Percentiles rank a stretch among this genome's conserved stretches.
Evolutionary conservation across 169 alveolate species (phyloP).

Genomic region (Theileria parva): DNA sequence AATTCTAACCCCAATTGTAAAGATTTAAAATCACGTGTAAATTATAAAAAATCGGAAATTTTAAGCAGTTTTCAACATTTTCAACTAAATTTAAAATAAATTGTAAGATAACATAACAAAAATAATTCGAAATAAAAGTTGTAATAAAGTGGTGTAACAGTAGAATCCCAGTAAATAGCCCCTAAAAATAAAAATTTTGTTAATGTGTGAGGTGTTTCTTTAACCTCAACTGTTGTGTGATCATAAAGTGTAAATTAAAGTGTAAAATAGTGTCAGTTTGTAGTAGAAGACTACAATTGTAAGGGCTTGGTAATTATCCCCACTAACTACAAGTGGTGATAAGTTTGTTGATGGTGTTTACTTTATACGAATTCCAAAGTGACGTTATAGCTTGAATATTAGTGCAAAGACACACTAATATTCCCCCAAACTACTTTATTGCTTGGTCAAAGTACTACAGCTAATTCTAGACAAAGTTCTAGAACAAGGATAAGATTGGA

Average conservation of each 20-base stretch:
- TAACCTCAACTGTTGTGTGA: background rate
- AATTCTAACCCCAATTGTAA: background rate
- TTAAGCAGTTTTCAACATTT: background rate
- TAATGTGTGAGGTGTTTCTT: background rate
- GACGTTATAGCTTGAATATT: constrained; percentile 7
- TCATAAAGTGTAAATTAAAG: background rate
- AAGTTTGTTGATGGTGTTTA: background rate
- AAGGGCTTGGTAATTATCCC: constrained; percentile 15
- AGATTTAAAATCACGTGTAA: background rate
- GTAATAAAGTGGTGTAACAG: background rate
- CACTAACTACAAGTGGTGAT: constrained; percentile 5
- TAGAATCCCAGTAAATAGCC: background rate
- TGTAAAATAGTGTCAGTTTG: background rate
- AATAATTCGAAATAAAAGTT: too few relatives aligned
- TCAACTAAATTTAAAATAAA: background rate
- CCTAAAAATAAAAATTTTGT: background rate
- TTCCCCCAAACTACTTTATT: constrained; percentile 1
- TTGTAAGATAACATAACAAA: background rate
- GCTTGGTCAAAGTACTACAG: constrained; percentile 25
- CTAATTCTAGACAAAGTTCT: constrained; percentile 14
- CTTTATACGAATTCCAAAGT: constrained; percentile 18
- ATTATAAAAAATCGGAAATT: background rate
- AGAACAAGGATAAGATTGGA: constrained; percentile 1
- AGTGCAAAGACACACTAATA: constrained; percentile 16
- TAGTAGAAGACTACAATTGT: background rate